Base-by-base conservation (phyloP, 2,329 filamentous ascomycete genomes). In the Talaromyces rugulosus region DNA sequence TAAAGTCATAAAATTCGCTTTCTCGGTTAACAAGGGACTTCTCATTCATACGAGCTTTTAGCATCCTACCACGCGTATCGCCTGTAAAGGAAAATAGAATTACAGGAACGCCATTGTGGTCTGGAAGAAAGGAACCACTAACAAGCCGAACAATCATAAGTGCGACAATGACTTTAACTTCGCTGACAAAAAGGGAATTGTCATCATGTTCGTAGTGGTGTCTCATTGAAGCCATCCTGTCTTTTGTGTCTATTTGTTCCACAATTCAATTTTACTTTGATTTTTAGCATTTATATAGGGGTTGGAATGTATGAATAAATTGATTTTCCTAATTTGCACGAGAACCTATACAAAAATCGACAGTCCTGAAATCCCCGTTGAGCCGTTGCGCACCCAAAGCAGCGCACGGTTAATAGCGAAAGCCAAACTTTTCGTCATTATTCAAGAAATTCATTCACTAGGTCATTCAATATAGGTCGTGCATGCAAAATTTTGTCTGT, bases 391-490 rank as follows among this genome's bases (percentile, higher is more conserved):
- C 31, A 33, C 31, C 31, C 31, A 33, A 33, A 33, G 31, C 31
- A 33, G 31, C 31, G 31, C 31, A 33, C 8, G 3, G 14, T 36
- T 14, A 36, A 16, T 14, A 36, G 4, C 34, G 34, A n/a, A 40
- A 40, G 14, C 16, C 34, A 36, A 36, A 23, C 5, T 16, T 40
- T 5, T 40, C 36, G 14, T n/a, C 8, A n/a, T 16, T 40, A n/a
- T 40, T 40, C 36, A 5, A 40, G 36, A 40, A 40, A 64, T 59
- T 92, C 90, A 76, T 95, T 91, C 68, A 92, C 80, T 66, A 96
- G 87, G 80, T 94, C 89, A 71, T 85, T 85, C 70, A 93, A 81
- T 60, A 96, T 82, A 40, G 87, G 85, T 69, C 87, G 86, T 40
- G 84, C 86, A 62, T 85, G 87, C 66, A 92, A 74, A 62, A 94